Conservation (phyloP, 169 alveolate genomes). For the Eimeria acervulina region DNA sequence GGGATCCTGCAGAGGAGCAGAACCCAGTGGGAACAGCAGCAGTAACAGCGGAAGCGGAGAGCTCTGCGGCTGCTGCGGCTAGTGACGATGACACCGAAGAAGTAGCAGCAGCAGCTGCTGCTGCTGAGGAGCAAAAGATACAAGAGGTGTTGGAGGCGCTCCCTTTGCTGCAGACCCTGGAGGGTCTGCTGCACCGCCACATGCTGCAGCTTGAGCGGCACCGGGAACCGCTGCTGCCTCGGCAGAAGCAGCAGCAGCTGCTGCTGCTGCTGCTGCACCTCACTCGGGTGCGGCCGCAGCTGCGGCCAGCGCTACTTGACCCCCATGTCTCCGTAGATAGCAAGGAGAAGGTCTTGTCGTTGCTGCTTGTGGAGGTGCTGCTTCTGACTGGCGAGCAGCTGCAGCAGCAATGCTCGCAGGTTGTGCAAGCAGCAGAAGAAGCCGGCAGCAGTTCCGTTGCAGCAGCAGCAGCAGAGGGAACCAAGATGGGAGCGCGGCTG, state of each 20-base stretch:
- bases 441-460: slow-evolving; percentile 41
- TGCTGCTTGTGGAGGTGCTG: slow-evolving; percentile 56
- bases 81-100: not conserved
- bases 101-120: slow-evolving; percentile 57
- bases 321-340: slow-evolving; percentile 22
- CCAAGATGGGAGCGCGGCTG: slow-evolving; percentile 32
- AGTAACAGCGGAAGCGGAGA: not conserved
- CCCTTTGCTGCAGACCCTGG: slow-evolving; percentile 29
- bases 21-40: not conserved
- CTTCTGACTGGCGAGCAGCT: slow-evolving; percentile 44
- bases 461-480: slow-evolving; percentile 72
- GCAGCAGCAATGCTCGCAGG: slow-evolving; percentile 32
- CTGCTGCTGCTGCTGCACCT: slow-evolving; percentile 62
- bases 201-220: slow-evolving; percentile 66
- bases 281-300: slow-evolving; percentile 31
- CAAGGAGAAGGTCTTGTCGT: slow-evolving; percentile 2
- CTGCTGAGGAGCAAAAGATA: slow-evolving; percentile 24
- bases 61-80: not conserved
- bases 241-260: slow-evolving; percentile 69
- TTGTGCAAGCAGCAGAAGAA: not conserved
- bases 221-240: slow-evolving; percentile 70
- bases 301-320: slow-evolving; percentile 43
- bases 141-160: slow-evolving; percentile 34
- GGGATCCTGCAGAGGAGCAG: slow-evolving; percentile 13
- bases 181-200: slow-evolving; percentile 48